Evolutionary conservation across 1,284 basidiomycete genomes (phyloP).

Genomic region (Ustilago lituana): DNA sequence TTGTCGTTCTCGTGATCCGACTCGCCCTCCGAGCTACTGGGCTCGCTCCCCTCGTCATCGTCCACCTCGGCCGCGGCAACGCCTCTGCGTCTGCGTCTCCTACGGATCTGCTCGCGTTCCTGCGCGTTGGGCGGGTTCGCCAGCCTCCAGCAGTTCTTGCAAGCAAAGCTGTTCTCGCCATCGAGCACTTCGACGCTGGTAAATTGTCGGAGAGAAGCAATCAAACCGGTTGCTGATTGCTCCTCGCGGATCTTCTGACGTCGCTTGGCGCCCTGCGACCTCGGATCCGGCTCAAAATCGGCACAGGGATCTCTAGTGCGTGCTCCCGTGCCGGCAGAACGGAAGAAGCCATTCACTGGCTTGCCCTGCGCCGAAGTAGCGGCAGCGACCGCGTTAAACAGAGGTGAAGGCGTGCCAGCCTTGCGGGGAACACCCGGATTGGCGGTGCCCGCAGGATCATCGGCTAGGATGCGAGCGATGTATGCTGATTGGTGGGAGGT

Average conservation of each 20-base stretch:
- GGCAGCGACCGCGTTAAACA: constrained; percentile 24
- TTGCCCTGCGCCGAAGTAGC: constrained; percentile 25
- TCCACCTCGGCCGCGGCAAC: constrained; percentile 34
- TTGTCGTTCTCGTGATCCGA: constrained; percentile 13
- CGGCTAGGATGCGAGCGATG: constrained; percentile 47
- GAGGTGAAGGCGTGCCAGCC: constrained; percentile 21
- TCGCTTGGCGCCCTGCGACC: constrained; percentile 36
- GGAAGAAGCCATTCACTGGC: constrained; percentile 31
- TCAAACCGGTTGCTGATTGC: constrained; percentile 68
- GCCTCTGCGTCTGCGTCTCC: constrained; percentile 65
- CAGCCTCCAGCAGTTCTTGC: constrained; percentile 90
- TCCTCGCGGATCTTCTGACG: constrained; percentile 38
- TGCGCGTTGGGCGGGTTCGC: constrained; percentile 72
- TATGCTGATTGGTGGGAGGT: constrained; percentile 44
- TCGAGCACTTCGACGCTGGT: constrained; percentile 89
- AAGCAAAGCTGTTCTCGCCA: constrained; percentile 92
- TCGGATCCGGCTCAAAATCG: constrained; percentile 40
- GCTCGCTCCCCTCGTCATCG: constrained; percentile 68
- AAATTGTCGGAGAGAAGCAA: constrained; percentile 80
- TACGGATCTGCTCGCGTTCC: constrained; percentile 64
- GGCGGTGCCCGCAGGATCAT: constrained; percentile 23
- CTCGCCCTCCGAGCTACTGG: constrained; percentile 56
- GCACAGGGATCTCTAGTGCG: constrained; percentile 15
- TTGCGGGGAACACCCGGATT: constrained; percentile 12
- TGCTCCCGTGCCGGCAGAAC: constrained; percentile 19